Conservation (phyloP, 2,329 filamentous ascomycete species). For the Grosmannia huntii region DNA sequence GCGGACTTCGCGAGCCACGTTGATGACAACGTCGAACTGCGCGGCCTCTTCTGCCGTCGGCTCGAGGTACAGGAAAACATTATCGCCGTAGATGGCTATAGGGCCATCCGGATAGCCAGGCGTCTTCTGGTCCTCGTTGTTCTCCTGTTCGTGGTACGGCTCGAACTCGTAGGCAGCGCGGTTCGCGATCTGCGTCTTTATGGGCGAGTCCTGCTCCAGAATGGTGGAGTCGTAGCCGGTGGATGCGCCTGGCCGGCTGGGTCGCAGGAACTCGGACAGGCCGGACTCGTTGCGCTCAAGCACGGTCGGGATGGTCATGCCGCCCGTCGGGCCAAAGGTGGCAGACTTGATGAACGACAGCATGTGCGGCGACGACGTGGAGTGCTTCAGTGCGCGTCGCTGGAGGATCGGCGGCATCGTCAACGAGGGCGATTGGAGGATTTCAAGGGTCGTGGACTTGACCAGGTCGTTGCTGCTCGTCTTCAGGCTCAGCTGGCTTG, state of each 20-base stretch:
- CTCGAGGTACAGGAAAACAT: constrained; percentile 68
- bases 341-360: constrained; percentile 44
- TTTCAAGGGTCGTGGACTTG: constrained; percentile 34
- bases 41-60: constrained; percentile 66
- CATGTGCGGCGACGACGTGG: constrained; percentile 55
- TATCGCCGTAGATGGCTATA: constrained; percentile 67
- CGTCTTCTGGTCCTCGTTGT: constrained; percentile 67
- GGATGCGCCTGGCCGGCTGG: constrained; percentile 28
- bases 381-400: constrained; percentile 52
- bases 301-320: constrained; percentile 52
- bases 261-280: constrained; percentile 44
- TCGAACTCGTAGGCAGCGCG: constrained; percentile 45
- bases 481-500: constrained; percentile 66
- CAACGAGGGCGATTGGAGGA: constrained; percentile 42
- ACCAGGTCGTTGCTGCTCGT: constrained; percentile 50
- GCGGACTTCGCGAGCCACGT: constrained; percentile 68
- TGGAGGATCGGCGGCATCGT: constrained; percentile 40
- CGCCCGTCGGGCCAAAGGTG: constrained; percentile 46
- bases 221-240: constrained; percentile 29
- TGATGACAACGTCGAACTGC: constrained; percentile 71
- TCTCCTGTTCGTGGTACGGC: constrained; percentile 52
- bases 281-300: constrained; percentile 47
- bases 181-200: constrained; percentile 49
- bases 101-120: constrained; percentile 74
- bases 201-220: constrained; percentile 43